phyloP scores from a whole-genome alignment of 352 stramenopile species.

The Phytopythium vexans region DNA sequence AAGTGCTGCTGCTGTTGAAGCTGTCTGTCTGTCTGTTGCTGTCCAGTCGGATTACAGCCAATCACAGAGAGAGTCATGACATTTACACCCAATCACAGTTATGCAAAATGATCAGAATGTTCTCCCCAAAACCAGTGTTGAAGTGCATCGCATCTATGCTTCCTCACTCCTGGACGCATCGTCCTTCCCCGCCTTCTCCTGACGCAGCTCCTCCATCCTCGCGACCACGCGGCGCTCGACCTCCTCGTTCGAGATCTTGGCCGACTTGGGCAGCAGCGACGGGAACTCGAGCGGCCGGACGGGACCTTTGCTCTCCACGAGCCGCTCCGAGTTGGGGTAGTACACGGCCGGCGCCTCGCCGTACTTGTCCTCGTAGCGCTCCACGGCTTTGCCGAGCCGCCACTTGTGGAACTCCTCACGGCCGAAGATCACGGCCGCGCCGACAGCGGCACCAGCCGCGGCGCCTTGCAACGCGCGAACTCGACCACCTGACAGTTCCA shows the following conservation, averaged over 20 bases:
- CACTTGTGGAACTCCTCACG: slow-evolving; percentile 75
- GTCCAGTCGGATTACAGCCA: slow-evolving; percentile 2
- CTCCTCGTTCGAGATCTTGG: slow-evolving; percentile 74
- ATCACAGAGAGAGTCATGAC: neutral
- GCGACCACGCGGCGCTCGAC: slow-evolving; percentile 71
- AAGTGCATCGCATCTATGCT: slow-evolving; percentile 2
- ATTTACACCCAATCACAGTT: too few relatives aligned
- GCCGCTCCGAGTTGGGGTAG: slow-evolving; percentile 52
- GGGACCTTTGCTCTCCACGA: slow-evolving; percentile 63
- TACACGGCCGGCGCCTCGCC: slow-evolving; percentile 56
- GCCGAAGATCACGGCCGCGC: slow-evolving; percentile 56
- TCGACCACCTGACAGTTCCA: slow-evolving; percentile 42
- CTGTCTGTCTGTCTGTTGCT: neutral
- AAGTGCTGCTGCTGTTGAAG: neutral
- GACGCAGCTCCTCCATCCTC: slow-evolving; percentile 67
- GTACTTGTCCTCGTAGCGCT: slow-evolving; percentile 82
- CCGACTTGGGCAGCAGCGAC: slow-evolving; percentile 61
- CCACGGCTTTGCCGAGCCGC: slow-evolving; percentile 66
- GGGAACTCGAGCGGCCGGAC: slow-evolving; percentile 57
- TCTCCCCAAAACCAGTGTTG: slow-evolving; percentile 5
- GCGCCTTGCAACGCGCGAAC: slow-evolving; percentile 67
- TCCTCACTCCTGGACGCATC: neutral
- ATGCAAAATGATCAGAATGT: neutral
- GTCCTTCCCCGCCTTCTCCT: slow-evolving; percentile 11
- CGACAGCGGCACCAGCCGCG: slow-evolving; percentile 51